Evolutionary conservation across 1,284 basidiomycete species (phyloP), one percentile per base, ranked within the genome.

Genomic region (Pascua sp.): DNA sequence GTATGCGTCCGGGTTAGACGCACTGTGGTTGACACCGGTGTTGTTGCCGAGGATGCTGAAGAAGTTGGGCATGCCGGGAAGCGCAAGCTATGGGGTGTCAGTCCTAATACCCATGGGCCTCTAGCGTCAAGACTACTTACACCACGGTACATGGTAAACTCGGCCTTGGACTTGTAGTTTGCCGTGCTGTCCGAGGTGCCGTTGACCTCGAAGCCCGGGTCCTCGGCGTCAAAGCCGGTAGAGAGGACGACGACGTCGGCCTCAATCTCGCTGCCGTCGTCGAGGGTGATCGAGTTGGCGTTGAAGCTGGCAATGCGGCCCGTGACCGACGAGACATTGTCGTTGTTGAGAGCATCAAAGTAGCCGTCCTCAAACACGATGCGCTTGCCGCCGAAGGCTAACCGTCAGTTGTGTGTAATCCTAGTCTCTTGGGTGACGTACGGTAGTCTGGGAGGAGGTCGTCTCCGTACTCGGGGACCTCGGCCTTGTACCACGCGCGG

Each of bases 41-140:
- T 72, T 72, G 59, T 66, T 61, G 48, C 69, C 69, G 17, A 65
- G 60, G 50, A 69, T 51, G 12, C 59, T 52, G 61, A 62, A 71
- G 49, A 60, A 57, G 61, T 72, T 72, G 32, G 69, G 71, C 45
- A 62, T 56, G 40, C 57, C 60, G 7, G 60, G 55, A 39, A 59
- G 55, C 5, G 60, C 45, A 38, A 59, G 55, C 51, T 55, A 32
- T 32, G 24, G 24, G 24, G 37, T 37, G 53, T 48, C 43, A 55
- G 49, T 39, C 5, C 46, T 18, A 4, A 24, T 16, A 18, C n/a
- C n/a, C n/a, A n/a, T n/a, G n/a, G n/a, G 44, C 11, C 11, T 9
- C 17, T 11, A 12, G 18, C 11, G 2, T 24, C 18, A 11, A 5
- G 9, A 10, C 9, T 16, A 43, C 49, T 42, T 15, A 57, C 53